These are phyloP conservation scores for Holtermannia corniformis DNA, from an alignment of 768 basidiomycete species.

Conservation along the genomic window DNA sequence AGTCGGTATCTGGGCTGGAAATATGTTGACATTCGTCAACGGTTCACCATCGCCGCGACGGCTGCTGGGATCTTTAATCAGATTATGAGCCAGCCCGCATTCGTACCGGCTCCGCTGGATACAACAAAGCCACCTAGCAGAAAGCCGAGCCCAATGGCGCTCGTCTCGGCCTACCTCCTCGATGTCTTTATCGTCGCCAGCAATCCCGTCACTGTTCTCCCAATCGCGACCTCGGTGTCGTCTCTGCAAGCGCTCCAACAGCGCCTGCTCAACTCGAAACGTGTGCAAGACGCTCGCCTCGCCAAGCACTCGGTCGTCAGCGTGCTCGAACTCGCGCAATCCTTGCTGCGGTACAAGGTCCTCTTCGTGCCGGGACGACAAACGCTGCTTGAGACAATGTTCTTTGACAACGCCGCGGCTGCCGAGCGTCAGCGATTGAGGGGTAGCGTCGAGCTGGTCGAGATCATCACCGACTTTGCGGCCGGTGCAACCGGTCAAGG, in stretches of 20 bases:
- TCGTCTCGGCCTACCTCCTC: slow-evolving; percentile 44
- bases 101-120: no score
- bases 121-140: no score
- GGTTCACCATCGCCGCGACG: slow-evolving; percentile 69
- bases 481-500: background rate
- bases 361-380: background rate
- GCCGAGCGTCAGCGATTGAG: background rate
- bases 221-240: slow-evolving; percentile 62
- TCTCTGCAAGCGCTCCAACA: slow-evolving; percentile 53
- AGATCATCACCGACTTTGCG: background rate
- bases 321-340: slow-evolving; percentile 14
- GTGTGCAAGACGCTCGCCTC: slow-evolving; percentile 13
- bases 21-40: slow-evolving; percentile 67
- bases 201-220: slow-evolving; percentile 68
- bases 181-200: slow-evolving; percentile 67
- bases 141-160: slow-evolving; percentile 2
- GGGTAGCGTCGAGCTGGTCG: background rate
- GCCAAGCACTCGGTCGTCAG: slow-evolving; percentile 15
- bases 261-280: slow-evolving; percentile 45
- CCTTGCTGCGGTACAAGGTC: slow-evolving; percentile 12
- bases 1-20: slow-evolving; percentile 76
- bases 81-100: slow-evolving; percentile 46
- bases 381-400: background rate
- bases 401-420: background rate
- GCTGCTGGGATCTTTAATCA: slow-evolving; percentile 59